Evolutionary conservation across 345 rosid genomes (phyloP).

Genomic region (Barbarea vulgaris): DNA sequence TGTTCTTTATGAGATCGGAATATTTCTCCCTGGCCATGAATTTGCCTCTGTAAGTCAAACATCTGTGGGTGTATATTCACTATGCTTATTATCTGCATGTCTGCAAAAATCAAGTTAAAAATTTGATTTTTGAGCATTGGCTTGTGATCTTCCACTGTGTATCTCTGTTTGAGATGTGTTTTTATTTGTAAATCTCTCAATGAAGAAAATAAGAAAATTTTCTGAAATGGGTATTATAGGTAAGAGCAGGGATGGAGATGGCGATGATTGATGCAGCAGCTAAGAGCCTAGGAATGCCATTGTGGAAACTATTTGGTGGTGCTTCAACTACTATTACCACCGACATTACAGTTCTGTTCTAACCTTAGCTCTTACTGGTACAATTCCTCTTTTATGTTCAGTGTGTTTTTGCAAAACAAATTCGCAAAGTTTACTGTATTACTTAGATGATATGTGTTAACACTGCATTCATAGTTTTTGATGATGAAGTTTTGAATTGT

Average conservation of each 20-base stretch:
- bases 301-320: constrained; percentile 93
- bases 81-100: neutral
- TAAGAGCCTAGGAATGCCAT: constrained; percentile 62
- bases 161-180: neutral
- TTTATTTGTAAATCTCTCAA: neutral
- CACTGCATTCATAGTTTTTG: neutral
- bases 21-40: constrained; percentile 65
- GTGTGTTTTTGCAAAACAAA: constrained; percentile 8
- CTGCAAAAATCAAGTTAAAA: constrained; percentile 11
- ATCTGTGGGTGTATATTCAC: neutral
- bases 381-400: neutral
- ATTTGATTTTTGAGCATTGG: neutral
- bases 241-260: constrained; percentile 91
- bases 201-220: constrained; percentile 3
- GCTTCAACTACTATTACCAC: constrained; percentile 67
- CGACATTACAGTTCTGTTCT: constrained; percentile 81
- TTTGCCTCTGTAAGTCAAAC: constrained; percentile 72
- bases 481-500: neutral
- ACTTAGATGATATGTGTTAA: neutral
- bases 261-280: constrained; percentile 90
- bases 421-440: neutral
- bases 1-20: constrained; percentile 49
- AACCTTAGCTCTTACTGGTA: constrained; percentile 32
- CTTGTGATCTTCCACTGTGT: neutral
- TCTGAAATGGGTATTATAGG: constrained; percentile 52